phyloP scores from a whole-genome alignment of 192 early-diverging fungal species.

The Coemansia sp. region DNA sequence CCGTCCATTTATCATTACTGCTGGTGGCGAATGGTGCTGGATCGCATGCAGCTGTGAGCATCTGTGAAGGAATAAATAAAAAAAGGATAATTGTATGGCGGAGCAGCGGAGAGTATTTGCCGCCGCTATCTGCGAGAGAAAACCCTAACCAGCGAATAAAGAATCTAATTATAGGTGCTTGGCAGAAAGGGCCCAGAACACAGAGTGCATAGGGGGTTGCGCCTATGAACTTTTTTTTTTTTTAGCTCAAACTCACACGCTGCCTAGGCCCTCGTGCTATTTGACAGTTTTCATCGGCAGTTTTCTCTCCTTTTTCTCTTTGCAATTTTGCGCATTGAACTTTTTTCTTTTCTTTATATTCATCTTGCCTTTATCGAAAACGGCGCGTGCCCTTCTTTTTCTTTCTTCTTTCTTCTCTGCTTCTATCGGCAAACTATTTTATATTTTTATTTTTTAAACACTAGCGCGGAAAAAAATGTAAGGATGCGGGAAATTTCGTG shows the following conservation, averaged over 20 bases:
- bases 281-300: background rate
- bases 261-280: background rate
- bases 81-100: background rate
- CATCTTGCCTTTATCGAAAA: background rate
- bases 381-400: background rate
- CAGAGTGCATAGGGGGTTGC: background rate
- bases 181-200: background rate
- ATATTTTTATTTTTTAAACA: background rate
- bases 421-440: background rate
- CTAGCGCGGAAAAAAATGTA: conserved; percentile 1
- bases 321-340: background rate
- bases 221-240: background rate
- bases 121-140: background rate
- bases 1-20: conserved; percentile 17
- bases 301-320: conserved; percentile 15
- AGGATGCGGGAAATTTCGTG: background rate
- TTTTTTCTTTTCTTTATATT: conserved; percentile 9
- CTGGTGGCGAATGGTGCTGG: background rate
- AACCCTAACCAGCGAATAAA: background rate
- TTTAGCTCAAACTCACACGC: background rate
- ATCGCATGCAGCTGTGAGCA: background rate
- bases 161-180: background rate
- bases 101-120: background rate
- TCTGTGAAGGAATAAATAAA: background rate
- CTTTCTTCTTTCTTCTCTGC: background rate